Evolutionary conservation across 768 basidiomycete species (phyloP).

Genomic region (Lactarius hatsudake): DNA sequence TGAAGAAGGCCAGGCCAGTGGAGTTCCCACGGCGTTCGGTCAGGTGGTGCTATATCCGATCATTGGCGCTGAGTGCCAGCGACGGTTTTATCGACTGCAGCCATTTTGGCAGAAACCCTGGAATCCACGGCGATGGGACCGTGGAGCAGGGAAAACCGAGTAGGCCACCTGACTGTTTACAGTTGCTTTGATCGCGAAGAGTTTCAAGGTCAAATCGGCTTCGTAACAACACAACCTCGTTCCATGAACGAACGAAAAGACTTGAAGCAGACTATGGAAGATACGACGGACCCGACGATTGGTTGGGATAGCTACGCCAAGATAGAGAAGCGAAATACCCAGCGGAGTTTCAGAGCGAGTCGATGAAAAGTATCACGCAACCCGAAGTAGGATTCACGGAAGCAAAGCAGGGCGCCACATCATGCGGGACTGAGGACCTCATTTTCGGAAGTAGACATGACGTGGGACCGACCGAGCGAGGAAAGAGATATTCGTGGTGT

Average conservation of each 20-base stretch:
- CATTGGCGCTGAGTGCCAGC: neutral
- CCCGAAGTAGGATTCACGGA: constrained; percentile 1
- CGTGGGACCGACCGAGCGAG: neutral
- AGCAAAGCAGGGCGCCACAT: neutral
- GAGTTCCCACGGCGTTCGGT: neutral
- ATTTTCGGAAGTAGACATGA: neutral
- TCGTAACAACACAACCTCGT: neutral
- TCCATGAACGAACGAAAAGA: neutral
- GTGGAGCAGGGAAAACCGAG: neutral
- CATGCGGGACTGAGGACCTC: constrained; percentile 8
- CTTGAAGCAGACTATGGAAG: neutral
- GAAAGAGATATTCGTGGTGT: neutral
- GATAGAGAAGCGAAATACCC: neutral
- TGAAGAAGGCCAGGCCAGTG: neutral
- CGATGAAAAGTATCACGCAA: neutral
- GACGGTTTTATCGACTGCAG: constrained; percentile 1
- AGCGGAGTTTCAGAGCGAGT: neutral
- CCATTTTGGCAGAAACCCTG: neutral
- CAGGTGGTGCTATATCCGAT: neutral
- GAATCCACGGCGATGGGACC: neutral
- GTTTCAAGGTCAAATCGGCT: neutral
- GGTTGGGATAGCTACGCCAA: neutral
- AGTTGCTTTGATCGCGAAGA: neutral
- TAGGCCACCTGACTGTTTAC: neutral
- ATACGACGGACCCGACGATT: neutral